Evolutionary conservation across 1,139 yeast genomes (phyloP), one percentile per base, ranked within the genome.

Genomic region (Saccharomyces pastorianus): DNA sequence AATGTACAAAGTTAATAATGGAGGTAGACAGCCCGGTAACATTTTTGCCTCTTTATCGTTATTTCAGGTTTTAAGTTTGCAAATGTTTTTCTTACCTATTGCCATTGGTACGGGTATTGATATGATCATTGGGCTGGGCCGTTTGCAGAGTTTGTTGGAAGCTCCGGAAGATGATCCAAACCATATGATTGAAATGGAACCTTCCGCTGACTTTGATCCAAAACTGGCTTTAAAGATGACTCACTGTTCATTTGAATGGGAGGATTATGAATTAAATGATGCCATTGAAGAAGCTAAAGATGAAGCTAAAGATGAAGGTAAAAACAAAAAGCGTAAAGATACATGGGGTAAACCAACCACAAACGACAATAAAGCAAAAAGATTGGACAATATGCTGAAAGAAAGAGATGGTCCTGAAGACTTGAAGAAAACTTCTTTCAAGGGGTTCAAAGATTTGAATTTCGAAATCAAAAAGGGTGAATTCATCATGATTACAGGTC

Each of bases 21-120:
- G 64, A n/a, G 74, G 71, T 25, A 76, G 81, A 59, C 47, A 51
- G 56, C 84, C 95, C 1, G 91, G 89, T 2, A 73, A 78, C 38
- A 82, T 89, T n/a, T 90, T 90, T 66, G 80, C 96, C 0, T 85
- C 96, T 11, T 74, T 90, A 53, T 79, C 95, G 0, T 76, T 88
- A 55, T 90, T 89, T 74, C 84, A 84, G 61, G 77, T 82, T 38
- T 75, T 88, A 64, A 73, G 88, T 63, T 72, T 88, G 52, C 96
- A 96, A 26, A 73, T 88, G 72, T 75, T 85, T 64, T 84, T 87
- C 58, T 71, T 85, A 53, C 83, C 88, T 29, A 72, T 81, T 53
- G 84, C 89, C 14, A 72, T 79, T 11, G 75, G 78, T 42, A 73
- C 82, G 0, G 75, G 82, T 56, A 78, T 83, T 2, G 95, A 88